Percentiles rank a stretch among this genome's conserved stretches.
Evolutionary conservation across 2,329 filamentous ascomycete species (phyloP).

Genomic region (Cordyceps cicadae): DNA sequence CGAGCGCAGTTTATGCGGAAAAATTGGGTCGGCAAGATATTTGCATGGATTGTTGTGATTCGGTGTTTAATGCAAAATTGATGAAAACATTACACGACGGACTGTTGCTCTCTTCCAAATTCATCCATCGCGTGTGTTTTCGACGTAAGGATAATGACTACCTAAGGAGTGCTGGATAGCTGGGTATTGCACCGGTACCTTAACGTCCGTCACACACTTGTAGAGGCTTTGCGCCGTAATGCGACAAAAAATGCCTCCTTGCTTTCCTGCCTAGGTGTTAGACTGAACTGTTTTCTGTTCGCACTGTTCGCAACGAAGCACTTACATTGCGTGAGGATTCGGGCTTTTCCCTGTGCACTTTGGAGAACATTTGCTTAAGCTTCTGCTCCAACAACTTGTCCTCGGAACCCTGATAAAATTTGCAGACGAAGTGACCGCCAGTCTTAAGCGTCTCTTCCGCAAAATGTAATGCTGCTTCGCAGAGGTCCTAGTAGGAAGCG

Average conservation of each 20-base stretch:
- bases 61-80: slow-evolving; percentile 34
- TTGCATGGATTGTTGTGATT: slow-evolving; percentile 39
- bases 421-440: slow-evolving; percentile 90
- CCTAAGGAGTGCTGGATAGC: background rate
- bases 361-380: slow-evolving; percentile 68
- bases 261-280: slow-evolving; percentile 26
- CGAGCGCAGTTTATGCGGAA: slow-evolving; percentile 22
- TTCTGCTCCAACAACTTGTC: slow-evolving; percentile 71
- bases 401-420: slow-evolving; percentile 89
- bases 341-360: slow-evolving; percentile 82
- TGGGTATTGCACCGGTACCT: too few species aligned
- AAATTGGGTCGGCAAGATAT: slow-evolving; percentile 26
- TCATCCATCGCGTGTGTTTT: slow-evolving; percentile 9
- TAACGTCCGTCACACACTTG: background rate
- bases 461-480: slow-evolving; percentile 75
- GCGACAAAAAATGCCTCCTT: slow-evolving; percentile 84
- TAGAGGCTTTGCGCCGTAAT: slow-evolving; percentile 51
- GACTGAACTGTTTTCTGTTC: background rate
- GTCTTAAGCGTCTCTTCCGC: slow-evolving; percentile 72
- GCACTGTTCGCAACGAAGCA: slow-evolving; percentile 13
- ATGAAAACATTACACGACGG: slow-evolving; percentile 9
- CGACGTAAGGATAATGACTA: slow-evolving; percentile 8
- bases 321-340: slow-evolving; percentile 78
- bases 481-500: slow-evolving; percentile 62
- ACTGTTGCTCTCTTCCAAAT: background rate